Evolutionary conservation across 2,329 filamentous ascomycete genomes (phyloP).

Genomic region (Zymoseptoria crescenta): DNA sequence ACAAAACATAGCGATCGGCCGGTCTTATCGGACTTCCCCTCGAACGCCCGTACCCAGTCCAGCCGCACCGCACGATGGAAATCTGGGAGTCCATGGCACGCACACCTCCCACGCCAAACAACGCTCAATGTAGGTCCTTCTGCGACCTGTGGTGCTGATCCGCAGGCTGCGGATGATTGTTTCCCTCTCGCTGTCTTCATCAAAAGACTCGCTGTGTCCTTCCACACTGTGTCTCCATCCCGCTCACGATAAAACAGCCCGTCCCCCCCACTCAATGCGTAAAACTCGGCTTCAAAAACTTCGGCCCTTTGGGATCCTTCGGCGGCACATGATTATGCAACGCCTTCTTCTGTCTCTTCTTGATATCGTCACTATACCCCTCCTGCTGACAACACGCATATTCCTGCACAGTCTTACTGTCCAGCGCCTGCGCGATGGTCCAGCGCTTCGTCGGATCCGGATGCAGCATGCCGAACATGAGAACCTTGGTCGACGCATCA

Average conservation of each 20-base stretch:
- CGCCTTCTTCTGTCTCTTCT: slow-evolving; percentile 33
- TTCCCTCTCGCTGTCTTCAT: not conserved
- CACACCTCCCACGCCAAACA: not conserved
- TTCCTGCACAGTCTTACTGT: slow-evolving; percentile 39
- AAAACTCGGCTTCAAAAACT: slow-evolving; percentile 7
- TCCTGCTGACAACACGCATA: slow-evolving; percentile 27
- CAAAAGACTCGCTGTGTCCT: not conserved
- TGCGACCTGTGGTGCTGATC: not conserved
- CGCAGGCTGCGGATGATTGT: not conserved
- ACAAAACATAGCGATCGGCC: not conserved
- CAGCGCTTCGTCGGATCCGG: slow-evolving; percentile 65
- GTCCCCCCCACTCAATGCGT: not conserved
- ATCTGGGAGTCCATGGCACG: no score
- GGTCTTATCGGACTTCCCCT: not conserved
- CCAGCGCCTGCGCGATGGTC: slow-evolving; percentile 60
- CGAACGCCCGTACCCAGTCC: not conserved
- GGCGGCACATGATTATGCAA: slow-evolving; percentile 39
- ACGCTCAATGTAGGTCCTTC: not conserved
- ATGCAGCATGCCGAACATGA: slow-evolving; percentile 76
- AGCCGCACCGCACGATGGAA: no score
- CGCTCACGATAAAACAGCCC: not conserved
- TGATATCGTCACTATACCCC: slow-evolving; percentile 29
- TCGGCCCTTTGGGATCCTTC: slow-evolving; percentile 15
- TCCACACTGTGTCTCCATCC: not conserved
- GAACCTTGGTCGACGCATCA: slow-evolving; percentile 59